phyloP scores from a whole-genome alignment of 2,329 filamentous ascomycete species.

The Scortechinia acanthostroma region DNA sequence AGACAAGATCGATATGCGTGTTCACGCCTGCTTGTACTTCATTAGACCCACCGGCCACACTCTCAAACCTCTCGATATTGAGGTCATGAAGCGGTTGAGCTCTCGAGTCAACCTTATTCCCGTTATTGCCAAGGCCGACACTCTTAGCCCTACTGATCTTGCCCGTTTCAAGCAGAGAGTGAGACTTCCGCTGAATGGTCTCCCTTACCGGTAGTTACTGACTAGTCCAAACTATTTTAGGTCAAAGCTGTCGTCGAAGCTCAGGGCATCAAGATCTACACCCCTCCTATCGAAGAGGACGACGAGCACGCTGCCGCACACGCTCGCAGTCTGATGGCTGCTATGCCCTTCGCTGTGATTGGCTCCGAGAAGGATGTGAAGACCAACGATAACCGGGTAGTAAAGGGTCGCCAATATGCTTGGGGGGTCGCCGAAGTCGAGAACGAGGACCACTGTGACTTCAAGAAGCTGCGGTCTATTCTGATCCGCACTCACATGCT shows the following conservation, averaged over 20 bases:
- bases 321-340: slow-evolving; percentile 85
- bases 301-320: slow-evolving; percentile 94
- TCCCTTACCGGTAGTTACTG: neutral
- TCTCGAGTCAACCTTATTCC: slow-evolving; percentile 97
- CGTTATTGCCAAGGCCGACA: slow-evolving; percentile 97
- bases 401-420: slow-evolving; percentile 97
- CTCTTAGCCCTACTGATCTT: slow-evolving; percentile 84
- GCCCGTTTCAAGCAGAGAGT: slow-evolving; percentile 92
- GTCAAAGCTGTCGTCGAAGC: slow-evolving; percentile 93
- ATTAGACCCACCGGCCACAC: slow-evolving; percentile 98
- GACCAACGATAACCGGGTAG: slow-evolving; percentile 87
- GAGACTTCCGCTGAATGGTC: slow-evolving; percentile 23
- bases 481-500: slow-evolving; percentile 99
- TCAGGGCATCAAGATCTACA: slow-evolving; percentile 99
- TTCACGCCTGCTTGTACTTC: slow-evolving; percentile 97
- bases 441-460: slow-evolving; percentile 99
- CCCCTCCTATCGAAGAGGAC: slow-evolving; percentile 94
- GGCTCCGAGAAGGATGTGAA: slow-evolving; percentile 99
- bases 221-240: slow-evolving; percentile 32
- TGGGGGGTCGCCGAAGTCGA: slow-evolving; percentile 99
- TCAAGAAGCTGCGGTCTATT: slow-evolving; percentile 99
- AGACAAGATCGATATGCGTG: slow-evolving; percentile 98
- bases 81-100: slow-evolving; percentile 99
- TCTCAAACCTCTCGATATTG: slow-evolving; percentile 95
- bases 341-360: slow-evolving; percentile 98